A percentile compares a stretch with the other conserved stretches of the same genome.
phyloP scores from a whole-genome alignment of 2,329 filamentous ascomycete species.

The Achaetomium macrosporum region DNA sequence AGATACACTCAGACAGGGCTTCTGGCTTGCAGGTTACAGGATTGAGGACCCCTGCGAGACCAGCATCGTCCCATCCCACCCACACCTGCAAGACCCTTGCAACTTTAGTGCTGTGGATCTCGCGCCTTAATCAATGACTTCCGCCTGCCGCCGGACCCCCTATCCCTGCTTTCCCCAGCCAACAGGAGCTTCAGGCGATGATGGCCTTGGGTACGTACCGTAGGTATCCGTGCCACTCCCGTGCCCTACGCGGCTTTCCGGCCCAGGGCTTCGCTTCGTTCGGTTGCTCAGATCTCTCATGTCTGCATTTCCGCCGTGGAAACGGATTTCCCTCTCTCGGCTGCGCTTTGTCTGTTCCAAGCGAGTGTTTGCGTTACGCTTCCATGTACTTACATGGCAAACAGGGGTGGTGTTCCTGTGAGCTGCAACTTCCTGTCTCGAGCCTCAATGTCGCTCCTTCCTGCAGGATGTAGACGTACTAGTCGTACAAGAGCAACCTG shows the following conservation, averaged over 20 bases:
- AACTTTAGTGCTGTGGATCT: slow-evolving; percentile 2
- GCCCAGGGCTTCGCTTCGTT: neutral
- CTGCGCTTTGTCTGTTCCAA: slow-evolving; percentile 7
- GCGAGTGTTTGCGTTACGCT: neutral
- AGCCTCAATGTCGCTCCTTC: neutral
- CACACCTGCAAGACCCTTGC: slow-evolving; percentile 10
- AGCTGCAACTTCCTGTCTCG: slow-evolving; percentile 1
- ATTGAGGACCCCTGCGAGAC: slow-evolving; percentile 16
- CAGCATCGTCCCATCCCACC: slow-evolving; percentile 11
- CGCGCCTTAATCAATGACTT: slow-evolving; percentile 11
- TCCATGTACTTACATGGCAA: neutral
- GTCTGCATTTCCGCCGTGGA: slow-evolving; percentile 5
- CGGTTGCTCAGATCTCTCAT: neutral
- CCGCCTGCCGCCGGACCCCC: slow-evolving; percentile 16
- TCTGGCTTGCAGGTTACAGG: slow-evolving; percentile 13
- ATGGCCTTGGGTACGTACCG: slow-evolving; percentile 16
- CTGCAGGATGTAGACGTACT: neutral
- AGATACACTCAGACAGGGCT: neutral
- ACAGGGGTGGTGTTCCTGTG: neutral
- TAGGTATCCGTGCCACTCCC: slow-evolving; percentile 15
- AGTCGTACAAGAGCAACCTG: slow-evolving; percentile 9
- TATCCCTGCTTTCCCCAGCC: slow-evolving; percentile 3
- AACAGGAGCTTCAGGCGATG: slow-evolving; percentile 5
- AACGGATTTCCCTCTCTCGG: neutral
- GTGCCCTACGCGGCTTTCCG: slow-evolving; percentile 1